phyloP scores from a whole-genome alignment of 441 rosid species.

The Pelargonium fulgidum region DNA sequence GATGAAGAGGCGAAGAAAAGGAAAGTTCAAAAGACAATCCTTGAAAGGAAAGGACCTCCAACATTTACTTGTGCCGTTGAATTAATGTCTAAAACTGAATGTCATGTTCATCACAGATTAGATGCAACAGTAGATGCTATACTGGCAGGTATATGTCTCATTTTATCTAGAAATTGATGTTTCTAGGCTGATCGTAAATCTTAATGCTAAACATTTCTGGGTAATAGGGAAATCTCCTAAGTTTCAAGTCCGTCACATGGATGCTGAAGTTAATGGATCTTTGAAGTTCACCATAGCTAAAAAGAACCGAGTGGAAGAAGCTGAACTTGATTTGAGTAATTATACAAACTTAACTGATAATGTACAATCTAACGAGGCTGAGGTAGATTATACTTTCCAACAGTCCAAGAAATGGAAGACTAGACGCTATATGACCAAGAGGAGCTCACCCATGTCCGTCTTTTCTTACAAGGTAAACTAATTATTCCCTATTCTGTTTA shows the following conservation, averaged over 20 bases:
- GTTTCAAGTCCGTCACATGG: slow-evolving; percentile 66
- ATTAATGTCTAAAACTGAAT: slow-evolving; percentile 73
- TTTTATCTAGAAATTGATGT: slow-evolving; percentile 11
- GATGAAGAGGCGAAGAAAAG: slow-evolving; percentile 88
- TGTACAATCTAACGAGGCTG: slow-evolving; percentile 49
- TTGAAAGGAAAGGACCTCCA: slow-evolving; percentile 88
- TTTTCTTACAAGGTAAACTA: slow-evolving; percentile 65
- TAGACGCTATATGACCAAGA: slow-evolving; percentile 32
- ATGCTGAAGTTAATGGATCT: slow-evolving; percentile 38
- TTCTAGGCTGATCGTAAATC: background rate
- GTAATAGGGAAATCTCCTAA: slow-evolving; percentile 64
- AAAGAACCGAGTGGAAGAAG: slow-evolving; percentile 27
- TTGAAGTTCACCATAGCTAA: slow-evolving; percentile 31
- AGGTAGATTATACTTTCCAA: slow-evolving; percentile 33
- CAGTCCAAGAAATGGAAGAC: slow-evolving; percentile 30
- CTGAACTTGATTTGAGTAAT: slow-evolving; percentile 32
- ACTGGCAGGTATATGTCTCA: slow-evolving; percentile 48
- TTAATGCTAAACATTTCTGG: slow-evolving; percentile 13
- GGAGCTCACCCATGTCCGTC: slow-evolving; percentile 49
- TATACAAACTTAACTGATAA: slow-evolving; percentile 27
- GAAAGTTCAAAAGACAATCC: slow-evolving; percentile 91
- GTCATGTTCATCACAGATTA: slow-evolving; percentile 71
- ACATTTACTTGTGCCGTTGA: slow-evolving; percentile 86
- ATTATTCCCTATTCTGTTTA: background rate
- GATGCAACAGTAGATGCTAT: slow-evolving; percentile 90